Conservation (phyloP, 306 rosid genomes). For the Pueraria montana region DNA sequence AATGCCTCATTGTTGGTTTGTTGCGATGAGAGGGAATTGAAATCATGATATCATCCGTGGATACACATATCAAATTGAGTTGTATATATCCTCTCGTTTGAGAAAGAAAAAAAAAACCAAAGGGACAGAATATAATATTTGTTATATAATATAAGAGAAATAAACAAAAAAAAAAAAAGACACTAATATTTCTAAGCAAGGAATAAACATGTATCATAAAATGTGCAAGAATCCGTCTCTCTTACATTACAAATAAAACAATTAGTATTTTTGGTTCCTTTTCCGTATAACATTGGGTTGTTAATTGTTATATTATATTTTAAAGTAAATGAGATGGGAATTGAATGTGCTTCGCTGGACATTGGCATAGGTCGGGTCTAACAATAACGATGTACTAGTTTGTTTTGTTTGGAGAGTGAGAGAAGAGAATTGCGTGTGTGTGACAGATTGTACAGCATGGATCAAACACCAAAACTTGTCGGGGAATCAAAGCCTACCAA, state of each 20-base stretch:
- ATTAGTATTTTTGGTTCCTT: background rate
- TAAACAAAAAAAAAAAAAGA: too few species aligned
- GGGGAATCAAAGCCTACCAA: slow-evolving; percentile 62
- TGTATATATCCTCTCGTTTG: background rate
- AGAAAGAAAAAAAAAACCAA: too few species aligned
- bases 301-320: background rate
- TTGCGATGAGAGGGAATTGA: too few species aligned
- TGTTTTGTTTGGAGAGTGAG: background rate
- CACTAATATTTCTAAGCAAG: background rate
- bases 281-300: background rate
- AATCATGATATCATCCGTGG: too few species aligned
- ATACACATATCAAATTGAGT: background rate
- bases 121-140: background rate
- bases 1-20: background rate
- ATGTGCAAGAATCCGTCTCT: too few species aligned
- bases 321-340: background rate
- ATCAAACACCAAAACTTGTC: slow-evolving; percentile 55
- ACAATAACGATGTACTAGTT: slow-evolving; percentile 2
- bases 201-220: background rate
- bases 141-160: background rate
- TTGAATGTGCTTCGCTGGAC: slow-evolving; percentile 48
- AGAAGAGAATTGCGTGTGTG: too few species aligned
- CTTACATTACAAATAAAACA: background rate
- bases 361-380: slow-evolving; percentile 44
- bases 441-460: slow-evolving; percentile 66